Percentiles rank a stretch among this genome's conserved stretches.
phyloP scores from a whole-genome alignment of 1,139 yeast species.

The Kodamaea fungicola region DNA sequence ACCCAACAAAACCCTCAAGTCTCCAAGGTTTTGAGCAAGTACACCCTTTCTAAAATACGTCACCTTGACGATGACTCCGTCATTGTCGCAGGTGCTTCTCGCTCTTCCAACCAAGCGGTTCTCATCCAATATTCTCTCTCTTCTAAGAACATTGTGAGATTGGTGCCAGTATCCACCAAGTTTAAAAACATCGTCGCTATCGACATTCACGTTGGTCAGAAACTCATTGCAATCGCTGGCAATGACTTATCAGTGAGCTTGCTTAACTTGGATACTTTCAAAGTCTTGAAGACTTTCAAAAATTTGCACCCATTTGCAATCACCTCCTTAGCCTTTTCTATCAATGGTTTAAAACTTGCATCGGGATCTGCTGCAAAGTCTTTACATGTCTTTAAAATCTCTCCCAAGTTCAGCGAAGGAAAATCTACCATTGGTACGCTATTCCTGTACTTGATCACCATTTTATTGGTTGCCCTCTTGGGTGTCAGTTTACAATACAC shows the following conservation, averaged over 20 bases:
- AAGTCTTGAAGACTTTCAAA: constrained; percentile 46
- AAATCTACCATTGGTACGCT: constrained; percentile 42
- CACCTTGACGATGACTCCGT: constrained; percentile 54
- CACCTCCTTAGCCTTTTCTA: constrained; percentile 69
- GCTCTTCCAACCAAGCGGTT: constrained; percentile 37
- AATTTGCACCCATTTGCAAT: constrained; percentile 79
- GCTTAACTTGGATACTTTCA: constrained; percentile 49
- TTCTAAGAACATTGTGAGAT: constrained; percentile 39
- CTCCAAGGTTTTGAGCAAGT: constrained; percentile 27
- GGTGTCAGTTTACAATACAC: constrained; percentile 42
- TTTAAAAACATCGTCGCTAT: constrained; percentile 68
- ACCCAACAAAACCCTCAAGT: constrained; percentile 21
- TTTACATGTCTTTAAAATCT: constrained; percentile 59
- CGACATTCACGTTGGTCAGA: constrained; percentile 44
- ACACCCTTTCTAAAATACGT: constrained; percentile 54
- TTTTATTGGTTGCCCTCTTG: constrained; percentile 45
- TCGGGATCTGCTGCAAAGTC: constrained; percentile 81
- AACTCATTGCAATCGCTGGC: constrained; percentile 68
- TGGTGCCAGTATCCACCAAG: constrained; percentile 47
- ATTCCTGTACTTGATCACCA: constrained; percentile 36
- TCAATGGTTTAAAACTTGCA: constrained; percentile 66
- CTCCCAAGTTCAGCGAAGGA: constrained; percentile 46
- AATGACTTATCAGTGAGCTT: constrained; percentile 68
- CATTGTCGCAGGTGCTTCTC: constrained; percentile 54
- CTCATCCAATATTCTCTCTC: constrained; percentile 41